A percentile compares a stretch with the other conserved stretches of the same genome.
These are phyloP conservation scores for Globisporangium sylvaticum DNA, from an alignment of 352 stramenopile species.

Conservation along the genomic window DNA sequence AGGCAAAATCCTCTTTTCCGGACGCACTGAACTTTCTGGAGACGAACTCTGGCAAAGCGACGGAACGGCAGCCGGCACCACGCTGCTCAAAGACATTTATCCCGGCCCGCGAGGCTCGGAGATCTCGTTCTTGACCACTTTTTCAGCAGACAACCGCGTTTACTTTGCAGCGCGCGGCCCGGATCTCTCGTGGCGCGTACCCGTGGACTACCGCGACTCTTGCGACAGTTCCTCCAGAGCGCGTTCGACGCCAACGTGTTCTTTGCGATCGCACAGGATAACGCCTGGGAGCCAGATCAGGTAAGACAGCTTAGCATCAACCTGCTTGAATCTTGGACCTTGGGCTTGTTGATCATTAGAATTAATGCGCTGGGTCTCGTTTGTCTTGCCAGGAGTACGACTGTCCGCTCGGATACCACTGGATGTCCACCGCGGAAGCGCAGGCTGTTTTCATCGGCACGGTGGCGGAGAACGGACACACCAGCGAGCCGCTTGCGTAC, in stretches of 20 bases:
- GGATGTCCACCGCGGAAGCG: constrained; percentile 81
- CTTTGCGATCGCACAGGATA: constrained; percentile 68
- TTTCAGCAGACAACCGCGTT: constrained; percentile 54
- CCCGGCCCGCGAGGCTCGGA: constrained; percentile 26
- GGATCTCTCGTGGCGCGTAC: constrained; percentile 61
- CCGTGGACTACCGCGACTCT: constrained; percentile 34
- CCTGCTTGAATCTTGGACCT: background rate
- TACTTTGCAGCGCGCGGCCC: constrained; percentile 82
- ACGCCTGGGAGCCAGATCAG: constrained; percentile 54
- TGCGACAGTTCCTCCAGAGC: constrained; percentile 69
- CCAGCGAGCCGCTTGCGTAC: constrained; percentile 56
- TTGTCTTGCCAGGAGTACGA: constrained; percentile 59
- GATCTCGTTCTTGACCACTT: constrained; percentile 35
- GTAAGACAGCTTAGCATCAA: constrained; percentile 13
- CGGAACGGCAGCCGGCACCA: constrained; percentile 54
- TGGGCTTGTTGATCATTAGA: background rate
- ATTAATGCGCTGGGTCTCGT: background rate
- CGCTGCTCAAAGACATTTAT: constrained; percentile 63
- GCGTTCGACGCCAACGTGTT: constrained; percentile 46
- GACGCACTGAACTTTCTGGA: constrained; percentile 14
- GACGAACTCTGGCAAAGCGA: constrained; percentile 82
- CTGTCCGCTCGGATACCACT: constrained; percentile 77
- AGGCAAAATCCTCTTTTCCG: constrained; percentile 33
- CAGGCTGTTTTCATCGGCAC: constrained; percentile 36
- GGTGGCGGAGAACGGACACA: constrained; percentile 20